Base-by-base conservation (phyloP, 352 stramenopile species). In the Pythium aristosporum region DNA sequence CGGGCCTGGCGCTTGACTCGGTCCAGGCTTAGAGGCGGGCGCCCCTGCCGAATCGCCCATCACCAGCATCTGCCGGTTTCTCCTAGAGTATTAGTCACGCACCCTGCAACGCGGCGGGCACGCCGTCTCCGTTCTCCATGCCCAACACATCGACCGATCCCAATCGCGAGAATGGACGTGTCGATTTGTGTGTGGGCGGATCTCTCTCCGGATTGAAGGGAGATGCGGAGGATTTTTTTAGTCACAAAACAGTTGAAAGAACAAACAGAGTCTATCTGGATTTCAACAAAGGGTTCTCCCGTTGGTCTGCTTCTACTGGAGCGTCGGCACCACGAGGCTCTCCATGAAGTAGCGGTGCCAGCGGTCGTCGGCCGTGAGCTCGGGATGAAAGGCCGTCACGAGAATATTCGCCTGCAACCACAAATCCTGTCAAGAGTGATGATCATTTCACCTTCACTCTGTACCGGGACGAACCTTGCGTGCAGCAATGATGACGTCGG, bases 321-420 rank as follows among this genome's bases (percentile, higher is more conserved):
- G 46, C 13, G 68, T 57, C 18, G 82, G 78, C 23, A 88, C 65
- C 43, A 83, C 76, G 41, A 92, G 72, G n/a, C 69, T 73, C 61
- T 93, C 75, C 43, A 97, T 67, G 75, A 98, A 99, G 69, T 98
- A 98, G 60, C 91, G 75, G 73, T 99, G 95, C 96, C 96, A 99
- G 47, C 91, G 79, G 57, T 89, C 70, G 69, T 98, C 94, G n/a
- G 79, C 67, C 37, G 96, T 98, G 58, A 99, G 80, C 74, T 99
- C 96, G 23, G 96, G 96, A 82, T 99, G 96, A 74, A 99, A 99
- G 16, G 93, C 90, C 10, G 96, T 98, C 53, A 94, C 96, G 10
- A 99, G 73, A 52, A 98, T 92, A 79, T 97, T 91, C 13, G 87
- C 82, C 74, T 94, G 83, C 74, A 30, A 30, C 25, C 25, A 30